A percentile compares a stretch with the other conserved stretches of the same genome.
These are phyloP conservation scores for Zymoseptoria ardabiliae DNA, from an alignment of 2,329 filamentous ascomycete genomes.

Conservation along the genomic window DNA sequence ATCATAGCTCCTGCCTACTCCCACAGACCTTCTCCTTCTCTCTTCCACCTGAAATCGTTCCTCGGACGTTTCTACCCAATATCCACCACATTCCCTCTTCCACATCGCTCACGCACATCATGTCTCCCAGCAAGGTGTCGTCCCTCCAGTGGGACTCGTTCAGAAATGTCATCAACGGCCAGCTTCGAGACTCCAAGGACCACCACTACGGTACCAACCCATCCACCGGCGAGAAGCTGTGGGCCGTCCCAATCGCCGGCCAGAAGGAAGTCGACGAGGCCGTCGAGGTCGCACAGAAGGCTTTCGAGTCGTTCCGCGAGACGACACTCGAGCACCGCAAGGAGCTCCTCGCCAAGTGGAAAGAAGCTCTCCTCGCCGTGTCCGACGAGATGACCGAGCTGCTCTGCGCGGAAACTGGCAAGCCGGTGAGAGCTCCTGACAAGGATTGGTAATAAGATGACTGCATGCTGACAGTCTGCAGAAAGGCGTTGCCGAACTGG, in stretches of 20 bases:
- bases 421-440: slow-evolving; percentile 26
- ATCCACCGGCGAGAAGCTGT: slow-evolving; percentile 31
- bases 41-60: not conserved
- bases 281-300: slow-evolving; percentile 30
- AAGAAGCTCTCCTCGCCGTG: slow-evolving; percentile 27
- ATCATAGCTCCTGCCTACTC: not conserved
- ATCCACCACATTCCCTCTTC: not conserved
- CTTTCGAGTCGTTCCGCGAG: slow-evolving; percentile 30
- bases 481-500: slow-evolving; percentile 36
- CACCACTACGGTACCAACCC: slow-evolving; percentile 31
- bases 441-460: not conserved
- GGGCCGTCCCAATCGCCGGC: slow-evolving; percentile 31
- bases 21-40: not conserved
- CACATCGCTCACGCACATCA: slow-evolving; percentile 20
- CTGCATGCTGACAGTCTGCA: slow-evolving; percentile 15
- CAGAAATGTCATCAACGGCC: slow-evolving; percentile 34
- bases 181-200: slow-evolving; percentile 25
- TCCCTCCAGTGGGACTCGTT: slow-evolving; percentile 32
- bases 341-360: slow-evolving; percentile 29
- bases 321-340: slow-evolving; percentile 31
- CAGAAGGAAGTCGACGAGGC: slow-evolving; percentile 35
- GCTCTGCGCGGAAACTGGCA: slow-evolving; percentile 33
- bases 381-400: slow-evolving; percentile 31
- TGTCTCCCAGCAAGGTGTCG: slow-evolving; percentile 40
- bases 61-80: not conserved